A percentile compares a stretch with the other conserved stretches of the same genome.
Evolutionary conservation across 2,329 filamentous ascomycete species (phyloP).

Genomic region (Neurospora crassa): DNA sequence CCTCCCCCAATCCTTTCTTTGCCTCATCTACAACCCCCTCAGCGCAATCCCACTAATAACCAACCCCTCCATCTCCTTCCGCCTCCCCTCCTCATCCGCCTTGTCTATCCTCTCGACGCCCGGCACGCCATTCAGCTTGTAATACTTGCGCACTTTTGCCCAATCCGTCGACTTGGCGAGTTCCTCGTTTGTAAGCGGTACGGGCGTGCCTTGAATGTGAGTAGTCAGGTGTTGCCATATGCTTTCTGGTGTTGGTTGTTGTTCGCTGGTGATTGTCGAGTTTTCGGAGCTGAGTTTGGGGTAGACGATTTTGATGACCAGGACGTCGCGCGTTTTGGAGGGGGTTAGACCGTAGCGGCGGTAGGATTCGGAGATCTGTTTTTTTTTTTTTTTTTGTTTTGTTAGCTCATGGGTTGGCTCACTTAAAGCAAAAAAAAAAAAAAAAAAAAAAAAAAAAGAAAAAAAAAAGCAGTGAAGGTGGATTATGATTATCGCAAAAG

Average conservation of each 20-base stretch:
- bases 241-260: constrained; percentile 31
- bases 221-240: constrained; percentile 48
- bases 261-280: constrained; percentile 20
- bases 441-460: no score
- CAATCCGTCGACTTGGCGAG: constrained; percentile 53
- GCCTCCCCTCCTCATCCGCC: constrained; percentile 31
- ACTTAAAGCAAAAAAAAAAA: no score
- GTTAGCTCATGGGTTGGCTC: background rate
- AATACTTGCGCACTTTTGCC: constrained; percentile 68
- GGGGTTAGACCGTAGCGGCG: constrained; percentile 75
- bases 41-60: constrained; percentile 71
- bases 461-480: no score
- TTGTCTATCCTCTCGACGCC: constrained; percentile 35
- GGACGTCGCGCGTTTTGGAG: constrained; percentile 53
- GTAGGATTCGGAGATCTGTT: constrained; percentile 77
- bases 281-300: constrained; percentile 9
- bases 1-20: background rate
- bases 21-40: constrained; percentile 41
- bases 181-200: constrained; percentile 52
- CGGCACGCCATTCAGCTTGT: constrained; percentile 64
- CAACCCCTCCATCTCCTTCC: constrained; percentile 54
- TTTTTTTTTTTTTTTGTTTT: no score
- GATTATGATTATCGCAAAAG: no score
- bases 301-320: constrained; percentile 70
- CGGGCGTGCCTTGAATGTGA: constrained; percentile 45